These are phyloP conservation scores for Phytopythium cucurbitacearum DNA, from an alignment of 352 stramenopile genomes.

Conservation along the genomic window DNA sequence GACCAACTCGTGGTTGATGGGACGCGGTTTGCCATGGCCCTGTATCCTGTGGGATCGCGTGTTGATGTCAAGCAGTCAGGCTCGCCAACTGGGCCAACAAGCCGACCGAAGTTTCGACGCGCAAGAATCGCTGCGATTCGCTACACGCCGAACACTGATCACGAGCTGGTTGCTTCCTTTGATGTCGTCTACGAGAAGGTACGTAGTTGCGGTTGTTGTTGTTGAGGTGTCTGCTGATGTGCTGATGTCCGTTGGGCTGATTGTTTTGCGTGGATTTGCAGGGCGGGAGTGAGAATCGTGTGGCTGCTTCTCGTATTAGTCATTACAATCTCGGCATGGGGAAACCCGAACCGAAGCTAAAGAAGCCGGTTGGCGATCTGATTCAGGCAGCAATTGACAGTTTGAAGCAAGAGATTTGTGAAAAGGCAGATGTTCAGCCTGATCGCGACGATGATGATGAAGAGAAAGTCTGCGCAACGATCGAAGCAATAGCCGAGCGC, in stretches of 20 bases:
- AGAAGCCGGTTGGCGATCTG: slow-evolving; percentile 13
- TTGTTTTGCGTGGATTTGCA: no score
- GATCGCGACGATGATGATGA: not conserved
- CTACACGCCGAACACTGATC: slow-evolving; percentile 8
- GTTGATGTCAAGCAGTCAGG: slow-evolving; percentile 20
- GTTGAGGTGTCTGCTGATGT: not conserved
- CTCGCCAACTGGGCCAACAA: slow-evolving; percentile 4
- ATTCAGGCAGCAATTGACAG: slow-evolving; percentile 30
- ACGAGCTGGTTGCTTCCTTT: slow-evolving; percentile 20
- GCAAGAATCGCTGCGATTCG: slow-evolving; percentile 29
- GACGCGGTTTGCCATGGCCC: slow-evolving; percentile 24
- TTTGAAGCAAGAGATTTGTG: slow-evolving; percentile 20
- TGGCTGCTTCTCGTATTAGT: not conserved
- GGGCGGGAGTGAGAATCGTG: not conserved
- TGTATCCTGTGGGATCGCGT: slow-evolving; percentile 37
- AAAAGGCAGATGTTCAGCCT: not conserved
- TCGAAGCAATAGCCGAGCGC: slow-evolving; percentile 35
- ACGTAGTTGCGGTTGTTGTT: slow-evolving; percentile 3
- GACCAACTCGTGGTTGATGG: not conserved
- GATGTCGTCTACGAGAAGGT: slow-evolving; percentile 46
- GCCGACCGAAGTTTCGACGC: slow-evolving; percentile 4
- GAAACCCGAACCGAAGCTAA: slow-evolving; percentile 8
- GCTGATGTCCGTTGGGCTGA: no score
- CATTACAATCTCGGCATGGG: not conserved
- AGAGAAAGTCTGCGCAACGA: slow-evolving; percentile 7